phyloP scores from a whole-genome alignment of 768 basidiomycete genomes.

The Cystoderma amianthinum region DNA sequence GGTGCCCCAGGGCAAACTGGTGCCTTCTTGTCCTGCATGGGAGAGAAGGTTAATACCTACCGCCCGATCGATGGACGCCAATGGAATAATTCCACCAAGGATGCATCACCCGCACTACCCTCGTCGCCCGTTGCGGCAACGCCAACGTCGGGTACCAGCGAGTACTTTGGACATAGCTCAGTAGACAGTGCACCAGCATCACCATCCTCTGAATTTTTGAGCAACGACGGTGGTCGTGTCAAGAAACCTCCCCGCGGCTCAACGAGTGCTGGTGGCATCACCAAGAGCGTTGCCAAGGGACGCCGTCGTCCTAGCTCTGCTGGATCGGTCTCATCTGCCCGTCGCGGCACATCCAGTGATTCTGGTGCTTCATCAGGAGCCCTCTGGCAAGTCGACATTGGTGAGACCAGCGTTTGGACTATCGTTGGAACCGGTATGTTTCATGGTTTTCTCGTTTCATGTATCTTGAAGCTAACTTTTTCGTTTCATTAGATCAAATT shows the following conservation, averaged over 20 bases:
- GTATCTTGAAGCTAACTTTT: slow-evolving; percentile 10
- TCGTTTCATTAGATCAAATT: slow-evolving; percentile 59
- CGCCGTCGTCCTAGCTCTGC: slow-evolving; percentile 76
- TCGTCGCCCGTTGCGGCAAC: slow-evolving; percentile 66
- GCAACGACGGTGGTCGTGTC: slow-evolving; percentile 81
- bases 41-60: slow-evolving; percentile 90
- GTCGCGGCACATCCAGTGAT: slow-evolving; percentile 64
- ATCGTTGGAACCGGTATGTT: slow-evolving; percentile 80
- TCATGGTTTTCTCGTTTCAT: slow-evolving; percentile 3
- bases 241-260: slow-evolving; percentile 73
- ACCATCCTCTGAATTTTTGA: slow-evolving; percentile 62
- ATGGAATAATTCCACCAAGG: slow-evolving; percentile 50
- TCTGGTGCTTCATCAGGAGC: slow-evolving; percentile 69
- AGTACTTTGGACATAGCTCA: slow-evolving; percentile 56
- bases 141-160: slow-evolving; percentile 42
- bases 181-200: slow-evolving; percentile 64
- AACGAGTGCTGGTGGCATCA: slow-evolving; percentile 58
- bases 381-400: slow-evolving; percentile 86
- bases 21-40: slow-evolving; percentile 86
- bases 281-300: slow-evolving; percentile 44
- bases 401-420: slow-evolving; percentile 92
- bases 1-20: slow-evolving; percentile 76
- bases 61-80: slow-evolving; percentile 77
- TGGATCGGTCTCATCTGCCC: slow-evolving; percentile 53
- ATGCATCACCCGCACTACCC: slow-evolving; percentile 56